Base-by-base conservation (phyloP, 2,329 filamentous ascomycete genomes). In the Fusarium fujikuroi region DNA sequence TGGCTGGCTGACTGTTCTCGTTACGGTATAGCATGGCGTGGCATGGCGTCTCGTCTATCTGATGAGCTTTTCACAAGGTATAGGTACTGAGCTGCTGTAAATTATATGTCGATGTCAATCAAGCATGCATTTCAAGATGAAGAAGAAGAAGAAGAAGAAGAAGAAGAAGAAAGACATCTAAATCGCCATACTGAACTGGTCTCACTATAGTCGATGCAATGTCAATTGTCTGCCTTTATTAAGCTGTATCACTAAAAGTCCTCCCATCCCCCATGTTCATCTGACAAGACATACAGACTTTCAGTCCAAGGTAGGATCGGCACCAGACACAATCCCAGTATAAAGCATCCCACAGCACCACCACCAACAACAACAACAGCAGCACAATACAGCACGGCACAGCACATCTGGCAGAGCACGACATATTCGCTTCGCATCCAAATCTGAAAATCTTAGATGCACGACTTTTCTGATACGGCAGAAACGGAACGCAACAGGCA, bases 1-100 rank as follows among this genome's bases (percentile, higher is more conserved):
- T 73, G 70, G 70, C 70, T 73, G 70, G 70, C 70, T 73, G 61
- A 65, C 34, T 73, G 70, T 52, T 60, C 66, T 70, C 32, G 16
- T 63, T 69, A 19, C 50, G 50, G 69, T 62, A 70, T 67, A 73
- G 70, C 18, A 66, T 46, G 54, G 28, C 52, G 59, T 46, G 46
- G 37, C 47, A 46, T 72, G 65, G 65, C 58, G 52, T 58, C 54
- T 70, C 62, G 66, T 69, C 53, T 69, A 69, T 69, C 66, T 66
- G 46, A 40, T 40, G n/a, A 32, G 44, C 49, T 30, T 28, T 60
- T 66, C n/a, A 21, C 46, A 16, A 49, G 25, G 19, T 49, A 30
- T 42, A 19, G 44, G 21, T 42, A 19, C 18, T 39, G 15, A 32
- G 28, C 28, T 58, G 40, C 44, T 60, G 50, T 47, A 60, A 64